These are phyloP conservation scores for Hanseniaspora jakobsenii DNA, from an alignment of 805 yeast species.

Conservation along the genomic window DNA sequence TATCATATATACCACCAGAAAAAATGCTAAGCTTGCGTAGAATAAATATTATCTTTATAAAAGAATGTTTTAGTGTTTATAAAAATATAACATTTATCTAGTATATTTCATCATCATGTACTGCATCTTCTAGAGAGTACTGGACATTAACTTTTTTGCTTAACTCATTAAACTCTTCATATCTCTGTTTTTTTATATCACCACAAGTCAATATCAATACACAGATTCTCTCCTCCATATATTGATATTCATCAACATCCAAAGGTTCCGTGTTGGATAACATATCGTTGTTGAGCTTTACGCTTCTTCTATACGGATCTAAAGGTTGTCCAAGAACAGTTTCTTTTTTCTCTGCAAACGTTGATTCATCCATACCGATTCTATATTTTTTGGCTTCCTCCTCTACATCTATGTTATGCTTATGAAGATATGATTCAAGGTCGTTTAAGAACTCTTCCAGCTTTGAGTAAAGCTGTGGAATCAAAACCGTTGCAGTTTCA, in stretches of 20 bases:
- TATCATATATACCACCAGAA: too few relatives aligned
- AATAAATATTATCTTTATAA: too few relatives aligned
- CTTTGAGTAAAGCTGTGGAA: conserved; percentile 38
- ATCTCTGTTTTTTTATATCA: conserved; percentile 7
- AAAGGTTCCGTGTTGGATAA: conserved; percentile 4
- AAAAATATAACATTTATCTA: background rate
- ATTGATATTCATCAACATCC: conserved; percentile 9
- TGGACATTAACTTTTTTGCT: background rate
- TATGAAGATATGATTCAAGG: conserved; percentile 32
- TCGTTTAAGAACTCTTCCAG: conserved; percentile 31
- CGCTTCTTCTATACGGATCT: conserved; percentile 10
- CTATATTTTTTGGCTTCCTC: background rate
- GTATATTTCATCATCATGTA: conserved; percentile 13
- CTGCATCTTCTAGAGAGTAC: conserved; percentile 6
- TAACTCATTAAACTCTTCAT: conserved; percentile 3
- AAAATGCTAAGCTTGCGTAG: too few relatives aligned
- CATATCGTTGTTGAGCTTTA: conserved; percentile 12
- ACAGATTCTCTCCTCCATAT: conserved; percentile 12
- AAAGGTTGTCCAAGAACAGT: background rate
- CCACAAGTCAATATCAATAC: background rate
- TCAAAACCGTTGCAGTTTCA: conserved; percentile 40
- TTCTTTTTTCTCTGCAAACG: too few relatives aligned
- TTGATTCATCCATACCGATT: background rate
- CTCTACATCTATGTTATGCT: conserved; percentile 20
- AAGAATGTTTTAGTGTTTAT: too few relatives aligned